Base-by-base conservation (phyloP, 1,139 yeast genomes). In the Lodderomyces elongisporus region DNA sequence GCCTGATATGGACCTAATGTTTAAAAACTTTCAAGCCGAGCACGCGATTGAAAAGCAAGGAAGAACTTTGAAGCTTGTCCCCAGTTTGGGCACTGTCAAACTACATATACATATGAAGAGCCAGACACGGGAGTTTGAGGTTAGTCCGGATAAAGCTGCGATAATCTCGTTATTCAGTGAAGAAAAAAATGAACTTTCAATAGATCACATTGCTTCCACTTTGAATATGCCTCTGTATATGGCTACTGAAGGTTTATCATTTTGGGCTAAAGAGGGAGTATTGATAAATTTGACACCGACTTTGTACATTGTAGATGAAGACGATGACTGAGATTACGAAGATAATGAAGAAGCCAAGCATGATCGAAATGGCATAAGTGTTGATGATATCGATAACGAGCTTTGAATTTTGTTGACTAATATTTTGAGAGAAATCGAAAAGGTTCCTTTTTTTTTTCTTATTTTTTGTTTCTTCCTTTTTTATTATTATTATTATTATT, bases 71-170 rank as follows among this genome's bases (percentile, higher is more conserved):
- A 65, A 66, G 32, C 60, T 83, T 46, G 53, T 81, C 17, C 80
- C 83, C 5, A 65, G 70, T 25, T 57, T 77, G 38, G 95, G 96
- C 0, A 51, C 61, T 1, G 89, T 85, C 0, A 70, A 68, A 10
- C 45, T 91, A 2, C 74, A 73, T 4, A 55, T 91, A 7, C 74
- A 66, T 21, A 58, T 82, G 25, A 65, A 62, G 4, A 77, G 73
- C 17, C 35, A 66, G 7, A 22, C 14, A 4, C 37, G 61, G 14
- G 49, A 50, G 1, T 69, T 72, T 41, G 61, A 62, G 4, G 95
- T 84, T 0, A 56, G 81, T 0, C 81, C 95, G 0, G 82, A 76
- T 21, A 78, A 80, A 43, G 94, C 94, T 1, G 64, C 82, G 0
- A 73, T 82, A 3, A 71, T 85, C 14, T 56, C 65, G 14, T 54